Evolutionary conservation across 352 stramenopile genomes (phyloP).

Genomic region (Phytophthora sp.): DNA sequence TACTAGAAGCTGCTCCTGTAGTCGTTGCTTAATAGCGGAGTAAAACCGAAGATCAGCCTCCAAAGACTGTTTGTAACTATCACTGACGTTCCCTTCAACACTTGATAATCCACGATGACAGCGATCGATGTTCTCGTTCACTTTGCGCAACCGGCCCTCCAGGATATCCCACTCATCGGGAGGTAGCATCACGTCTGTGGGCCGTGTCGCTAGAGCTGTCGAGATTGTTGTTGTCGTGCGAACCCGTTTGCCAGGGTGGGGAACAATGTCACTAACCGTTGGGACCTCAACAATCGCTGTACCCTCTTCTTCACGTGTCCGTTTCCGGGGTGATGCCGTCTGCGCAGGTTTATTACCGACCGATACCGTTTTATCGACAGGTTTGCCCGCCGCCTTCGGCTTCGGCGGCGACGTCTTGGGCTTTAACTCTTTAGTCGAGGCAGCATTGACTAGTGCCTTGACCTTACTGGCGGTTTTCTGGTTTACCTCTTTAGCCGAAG

Average conservation of each 20-base stretch:
- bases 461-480: conserved; percentile 21
- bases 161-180: conserved; percentile 74
- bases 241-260: conserved; percentile 51
- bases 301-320: conserved; percentile 36
- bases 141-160: conserved; percentile 63
- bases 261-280: conserved; percentile 47
- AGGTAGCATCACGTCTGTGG: conserved; percentile 50
- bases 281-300: conserved; percentile 56
- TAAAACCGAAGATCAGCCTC: conserved; percentile 75
- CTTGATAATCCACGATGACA: conserved; percentile 60
- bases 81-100: conserved; percentile 52
- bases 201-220: conserved; percentile 48
- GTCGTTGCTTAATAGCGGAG: conserved; percentile 72
- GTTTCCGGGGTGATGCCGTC: conserved; percentile 33
- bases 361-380: conserved; percentile 8
- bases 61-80: conserved; percentile 62
- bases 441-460: conserved; percentile 10
- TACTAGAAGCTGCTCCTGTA: conserved; percentile 75
- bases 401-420: conserved; percentile 17
- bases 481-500: conserved; percentile 19
- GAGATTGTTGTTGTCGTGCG: conserved; percentile 49
- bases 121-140: conserved; percentile 74
- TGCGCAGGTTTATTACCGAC: background rate
- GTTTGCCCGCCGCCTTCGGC: conserved; percentile 6
- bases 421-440: conserved; percentile 18